Evolutionary conservation across 768 basidiomycete genomes (phyloP), one percentile per base, ranked within the genome.

Genomic region (Kwoniella shandongensis): DNA sequence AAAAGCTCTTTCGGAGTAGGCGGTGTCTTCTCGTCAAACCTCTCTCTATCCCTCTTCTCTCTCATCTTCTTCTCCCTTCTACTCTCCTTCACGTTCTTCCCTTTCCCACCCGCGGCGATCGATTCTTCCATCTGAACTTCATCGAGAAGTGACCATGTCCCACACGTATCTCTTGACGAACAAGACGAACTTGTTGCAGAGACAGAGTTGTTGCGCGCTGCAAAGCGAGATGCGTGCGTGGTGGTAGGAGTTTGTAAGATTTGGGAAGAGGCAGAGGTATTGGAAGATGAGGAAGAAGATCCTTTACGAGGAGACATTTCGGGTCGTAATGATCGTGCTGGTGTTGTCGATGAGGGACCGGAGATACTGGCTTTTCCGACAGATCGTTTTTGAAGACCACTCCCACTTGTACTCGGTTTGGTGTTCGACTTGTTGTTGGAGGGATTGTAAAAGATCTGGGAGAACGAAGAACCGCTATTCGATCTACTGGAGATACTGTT

Each of bases 1-100:
- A 79, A 77, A 54, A 92, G 79, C 65, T 88, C 83, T 10, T 79
- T 76, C 4, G 75, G 61, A 0, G 82, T 83, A 0, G 88, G 87
- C 2, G 80, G 69, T 3, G 77, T 57, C 30, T 59, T 48, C 25
- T 61, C 61, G 26, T 72, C 65, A 44, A 78, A 78, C 20, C 44
- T 18, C 23, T 62, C 61, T n/a, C 62, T 60, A 51, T 78, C 76
- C n/a, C 32, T 38, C 44, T 51, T 55, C 27, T 59, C 40, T 40
- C 75, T 62, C 57, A 51, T 58, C 46, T 71, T 75, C 30, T 51
- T 52, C 52, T 65, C 62, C 59, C 59, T 60, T 25, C 57, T 59
- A 1, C 32, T 51, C 62, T 73, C 72, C 51, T 69, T 71, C 23
- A 45, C 38, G 3, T 25, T 22, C 36, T 46, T 49, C 8, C 35